A percentile compares a stretch with the other conserved stretches of the same genome.
Evolutionary conservation across 768 basidiomycete species (phyloP).

Genomic region (Coprinopsis cinerea): DNA sequence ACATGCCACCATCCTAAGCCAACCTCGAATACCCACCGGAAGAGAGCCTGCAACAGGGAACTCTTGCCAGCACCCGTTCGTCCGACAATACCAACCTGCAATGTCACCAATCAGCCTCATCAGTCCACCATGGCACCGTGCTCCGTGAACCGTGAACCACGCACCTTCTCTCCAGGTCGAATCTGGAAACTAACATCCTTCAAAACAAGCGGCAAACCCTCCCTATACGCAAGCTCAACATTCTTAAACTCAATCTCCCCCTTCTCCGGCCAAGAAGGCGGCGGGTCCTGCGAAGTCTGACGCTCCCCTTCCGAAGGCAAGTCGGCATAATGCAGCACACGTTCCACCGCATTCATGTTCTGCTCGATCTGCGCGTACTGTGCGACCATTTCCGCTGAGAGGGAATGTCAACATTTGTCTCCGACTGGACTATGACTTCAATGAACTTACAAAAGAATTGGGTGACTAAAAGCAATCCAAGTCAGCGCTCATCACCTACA

Average conservation of each 20-base stretch:
- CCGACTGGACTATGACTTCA: too few species aligned
- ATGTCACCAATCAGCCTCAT: background rate
- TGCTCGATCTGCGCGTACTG: slow-evolving; percentile 56
- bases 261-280: slow-evolving; percentile 53
- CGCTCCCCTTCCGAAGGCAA: slow-evolving; percentile 48
- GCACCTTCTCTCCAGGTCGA: slow-evolving; percentile 60
- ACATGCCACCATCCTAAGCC: background rate
- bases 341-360: slow-evolving; percentile 68
- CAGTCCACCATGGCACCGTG: background rate
- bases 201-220: slow-evolving; percentile 67
- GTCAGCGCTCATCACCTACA: slow-evolving; percentile 11
- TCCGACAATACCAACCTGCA: slow-evolving; percentile 45
- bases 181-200: slow-evolving; percentile 58
- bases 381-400: slow-evolving; percentile 44
- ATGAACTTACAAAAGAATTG: slow-evolving; percentile 40
- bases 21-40: background rate
- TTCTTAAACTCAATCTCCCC: slow-evolving; percentile 61
- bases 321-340: slow-evolving; percentile 58
- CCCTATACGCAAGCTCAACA: slow-evolving; percentile 56
- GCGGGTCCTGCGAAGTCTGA: slow-evolving; percentile 42
- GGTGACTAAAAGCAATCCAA: slow-evolving; percentile 24
- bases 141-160: slow-evolving; percentile 19
- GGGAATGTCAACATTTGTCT: background rate
- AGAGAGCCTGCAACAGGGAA: slow-evolving; percentile 49
- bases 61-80: slow-evolving; percentile 40